Conservation (phyloP, 305 asterid genomes). For the Fraxinus velutina region DNA sequence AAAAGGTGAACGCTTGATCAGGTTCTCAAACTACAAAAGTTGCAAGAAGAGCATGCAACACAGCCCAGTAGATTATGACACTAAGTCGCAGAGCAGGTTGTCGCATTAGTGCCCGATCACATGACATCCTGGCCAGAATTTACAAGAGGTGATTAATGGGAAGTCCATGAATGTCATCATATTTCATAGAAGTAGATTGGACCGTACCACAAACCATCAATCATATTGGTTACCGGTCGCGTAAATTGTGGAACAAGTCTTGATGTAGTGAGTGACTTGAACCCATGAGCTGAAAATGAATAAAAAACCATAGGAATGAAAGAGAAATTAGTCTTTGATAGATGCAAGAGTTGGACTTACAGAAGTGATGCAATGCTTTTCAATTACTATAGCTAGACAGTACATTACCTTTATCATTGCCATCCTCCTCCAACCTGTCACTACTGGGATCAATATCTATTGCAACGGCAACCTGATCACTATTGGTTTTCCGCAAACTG, state of each 20-base stretch:
- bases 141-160: conserved; percentile 5
- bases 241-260: conserved; percentile 85
- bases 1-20: conserved; percentile 27
- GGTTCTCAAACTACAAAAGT: conserved; percentile 63
- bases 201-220: conserved; percentile 89
- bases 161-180: neutral
- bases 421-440: conserved; percentile 59
- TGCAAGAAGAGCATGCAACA: conserved; percentile 79
- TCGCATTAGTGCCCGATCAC: conserved; percentile 95
- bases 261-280: conserved; percentile 93
- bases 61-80: conserved; percentile 82
- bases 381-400: conserved; percentile 10
- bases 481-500: conserved; percentile 79
- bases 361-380: neutral
- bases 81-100: conserved; percentile 92
- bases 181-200: conserved; percentile 10
- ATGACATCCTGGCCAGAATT: conserved; percentile 70
- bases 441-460: conserved; percentile 66
- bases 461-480: conserved; percentile 87
- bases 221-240: conserved; percentile 76
- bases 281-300: conserved; percentile 83
- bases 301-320: conserved; percentile 12
- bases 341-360: conserved; percentile 16
- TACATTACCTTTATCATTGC: conserved; percentile 81
- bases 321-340: conserved; percentile 12